Base-by-base conservation (phyloP, 1,284 basidiomycete genomes). In the Cutaneotrichosporon cutaneum region DNA sequence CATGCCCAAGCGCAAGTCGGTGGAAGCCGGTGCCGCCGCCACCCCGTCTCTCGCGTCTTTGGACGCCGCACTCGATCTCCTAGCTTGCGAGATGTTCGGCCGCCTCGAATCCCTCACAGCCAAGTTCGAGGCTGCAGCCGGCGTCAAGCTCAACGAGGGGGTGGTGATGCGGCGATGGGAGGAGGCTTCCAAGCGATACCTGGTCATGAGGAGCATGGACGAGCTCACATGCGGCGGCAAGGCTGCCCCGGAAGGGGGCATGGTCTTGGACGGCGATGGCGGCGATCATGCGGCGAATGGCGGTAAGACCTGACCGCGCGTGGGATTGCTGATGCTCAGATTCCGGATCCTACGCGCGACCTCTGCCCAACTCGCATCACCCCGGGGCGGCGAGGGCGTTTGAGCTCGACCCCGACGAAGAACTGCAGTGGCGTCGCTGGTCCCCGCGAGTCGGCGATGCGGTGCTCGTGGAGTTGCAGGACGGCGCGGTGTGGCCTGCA, bases 141-240 rank as follows among this genome's bases (percentile, higher is more conserved):
- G 70, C 3, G 66, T 75, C 24, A 71, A 74, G 55, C 68, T 78
- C 18, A 70, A 73, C 14, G 71, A 74, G 30, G 73, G 74, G 0
- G 72, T 75, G 8, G 64, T 72, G 26, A 68, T 69, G 54, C 58
- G 59, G 2, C 45, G 77, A 32, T 78, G 75, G 75, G 74, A 77
- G 14, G 77, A 78, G 53, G 77, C 75, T 3, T 70, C 73, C 30
- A 76, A 73, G 62, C 51, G 77, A 39, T 76, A 75, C 55, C 72
- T 69, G 70, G 69, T 77, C 18, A 77, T 76, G 72, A 75, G 73
- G 65, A 70, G 73, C 50, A 72, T 78, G 69, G 71, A 75, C 36
- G 73, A 72, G 50, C 60, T 78, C 10, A 68, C 67, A 11, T 78
- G 77, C 13, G 50, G 36, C 44, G 56, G 56, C 59, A 47, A 62